These are phyloP conservation scores for Alnus rubra DNA, from an alignment of 306 rosid species.

Conservation along the genomic window DNA sequence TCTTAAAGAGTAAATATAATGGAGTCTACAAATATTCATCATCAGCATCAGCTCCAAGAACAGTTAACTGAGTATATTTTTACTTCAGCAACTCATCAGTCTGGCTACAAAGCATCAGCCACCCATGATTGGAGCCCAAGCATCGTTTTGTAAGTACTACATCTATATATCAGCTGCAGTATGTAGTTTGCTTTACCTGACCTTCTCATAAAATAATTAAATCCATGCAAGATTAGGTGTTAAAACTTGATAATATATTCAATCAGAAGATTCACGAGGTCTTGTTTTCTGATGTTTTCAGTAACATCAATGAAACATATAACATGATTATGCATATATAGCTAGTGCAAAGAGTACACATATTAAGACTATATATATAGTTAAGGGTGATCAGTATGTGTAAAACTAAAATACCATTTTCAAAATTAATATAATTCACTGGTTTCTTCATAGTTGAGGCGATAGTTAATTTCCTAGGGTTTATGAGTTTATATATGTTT, in stretches of 20 bases:
- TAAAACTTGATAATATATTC: not conserved
- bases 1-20: conserved; percentile 1
- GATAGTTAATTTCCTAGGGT: not conserved
- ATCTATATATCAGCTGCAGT: not conserved
- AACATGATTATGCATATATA: not conserved
- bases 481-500: not conserved
- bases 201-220: not conserved
- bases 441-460: not conserved
- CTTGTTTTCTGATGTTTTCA: conserved; percentile 3
- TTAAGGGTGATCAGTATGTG: not conserved
- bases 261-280: not conserved
- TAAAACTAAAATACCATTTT: not conserved
- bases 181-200: not conserved
- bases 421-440: not conserved
- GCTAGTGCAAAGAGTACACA: not conserved
- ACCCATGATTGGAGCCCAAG: conserved; percentile 31
- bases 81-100: conserved; percentile 19
- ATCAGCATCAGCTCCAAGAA: conserved; percentile 38
- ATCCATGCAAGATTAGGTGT: not conserved
- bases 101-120: not conserved
- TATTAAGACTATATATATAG: not conserved
- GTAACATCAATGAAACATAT: not conserved
- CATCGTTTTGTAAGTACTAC: conserved; percentile 35
- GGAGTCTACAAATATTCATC: conserved; percentile 42
- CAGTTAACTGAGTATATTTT: conserved; percentile 22